These are phyloP conservation scores for Xylariaceae sp. DNA, from an alignment of 2,329 filamentous ascomycete species.

Conservation along the genomic window DNA sequence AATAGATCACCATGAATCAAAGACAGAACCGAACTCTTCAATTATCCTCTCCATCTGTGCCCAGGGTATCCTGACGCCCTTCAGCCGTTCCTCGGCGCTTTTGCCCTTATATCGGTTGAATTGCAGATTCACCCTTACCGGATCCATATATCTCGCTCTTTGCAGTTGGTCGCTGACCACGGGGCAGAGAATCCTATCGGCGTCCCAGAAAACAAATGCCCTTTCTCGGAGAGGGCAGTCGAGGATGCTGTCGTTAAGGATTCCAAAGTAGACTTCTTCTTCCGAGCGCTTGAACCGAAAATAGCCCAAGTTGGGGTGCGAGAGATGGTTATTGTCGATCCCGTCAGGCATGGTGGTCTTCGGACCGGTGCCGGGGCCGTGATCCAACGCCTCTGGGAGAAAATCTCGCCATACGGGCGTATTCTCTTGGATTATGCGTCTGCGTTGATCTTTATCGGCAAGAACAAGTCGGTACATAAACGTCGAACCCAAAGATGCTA, in stretches of 20 bases:
- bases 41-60: background rate
- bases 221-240: background rate
- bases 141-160: background rate
- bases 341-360: no score
- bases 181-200: constrained; percentile 18
- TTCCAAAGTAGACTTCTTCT: background rate
- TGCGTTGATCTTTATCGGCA: background rate
- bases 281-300: background rate
- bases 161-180: background rate
- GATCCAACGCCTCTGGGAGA: background rate
- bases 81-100: background rate
- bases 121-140: background rate
- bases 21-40: background rate
- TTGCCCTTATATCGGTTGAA: background rate
- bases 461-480: background rate
- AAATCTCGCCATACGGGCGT: background rate
- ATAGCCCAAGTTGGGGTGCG: background rate
- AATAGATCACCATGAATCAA: no score
- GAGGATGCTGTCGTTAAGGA: background rate
- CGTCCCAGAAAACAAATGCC: background rate
- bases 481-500: background rate
- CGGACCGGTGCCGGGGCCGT: no score
- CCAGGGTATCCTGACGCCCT: background rate
- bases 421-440: background rate
- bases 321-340: background rate